Evolutionary conservation across 305 asterid genomes (phyloP), one percentile per base, ranked within the genome.

Genomic region (Andrographis paniculata): DNA sequence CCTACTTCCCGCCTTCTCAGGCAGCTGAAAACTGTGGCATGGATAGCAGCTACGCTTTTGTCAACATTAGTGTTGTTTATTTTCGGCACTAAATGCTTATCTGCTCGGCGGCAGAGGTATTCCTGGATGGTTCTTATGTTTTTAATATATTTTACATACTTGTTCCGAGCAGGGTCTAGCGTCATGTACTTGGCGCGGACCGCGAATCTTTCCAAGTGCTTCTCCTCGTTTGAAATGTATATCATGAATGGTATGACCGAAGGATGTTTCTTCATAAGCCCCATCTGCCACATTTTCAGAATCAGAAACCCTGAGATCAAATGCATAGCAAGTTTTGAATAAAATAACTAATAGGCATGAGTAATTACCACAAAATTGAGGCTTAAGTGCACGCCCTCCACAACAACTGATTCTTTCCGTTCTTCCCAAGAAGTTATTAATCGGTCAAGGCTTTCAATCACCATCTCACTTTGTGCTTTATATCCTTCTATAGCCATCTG

Each of bases 181-280:
- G 99, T 83, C 99, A 91, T 91, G 76, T 91, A 91, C 73, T 91
- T 91, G 23, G 96, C 99, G 53, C 96, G 99, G 53, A 91, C 99
- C 40, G 99, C 99, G 36, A 91, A 91, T 50, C 99, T 62, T 66
- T 91, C 99, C 76, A 87, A 58, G 68, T 91, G 99, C 49, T 91
- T 91, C 68, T 81, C 95, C 70, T 91, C 99, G 49, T 74, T 87
- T 45, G 95, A 72, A 55, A 91, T 91, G 70, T 83, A 87, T 56
- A 91, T 58, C 99, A 91, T 83, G 70, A 91, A 91, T 6, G 99
- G 99, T 50, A 91, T 73, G 58, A 87, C 74, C 9, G 99, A 91
- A 52, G 99, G 99, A 54, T 91, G 99, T 64, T 87, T 91, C 70
- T 91, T 91, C 99, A 91, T 87, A 53, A 91, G 84, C 39, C 99